These are phyloP conservation scores for Chlamydomonas schloesseri DNA, from an alignment of 139 green algal species.

Conservation along the genomic window DNA sequence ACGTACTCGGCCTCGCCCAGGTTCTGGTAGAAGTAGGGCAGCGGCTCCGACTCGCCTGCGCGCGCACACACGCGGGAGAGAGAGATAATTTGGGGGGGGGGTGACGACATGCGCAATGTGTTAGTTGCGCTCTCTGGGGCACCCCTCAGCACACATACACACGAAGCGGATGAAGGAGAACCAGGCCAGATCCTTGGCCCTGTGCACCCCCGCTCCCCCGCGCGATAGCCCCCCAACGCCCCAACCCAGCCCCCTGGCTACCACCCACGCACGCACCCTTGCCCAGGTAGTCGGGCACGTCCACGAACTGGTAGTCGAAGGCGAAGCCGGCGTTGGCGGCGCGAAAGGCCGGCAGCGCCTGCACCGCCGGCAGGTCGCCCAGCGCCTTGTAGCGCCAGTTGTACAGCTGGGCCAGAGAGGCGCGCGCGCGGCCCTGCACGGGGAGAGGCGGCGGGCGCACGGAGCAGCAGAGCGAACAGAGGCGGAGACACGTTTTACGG, in stretches of 20 bases:
- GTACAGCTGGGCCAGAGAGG: conserved; percentile 92
- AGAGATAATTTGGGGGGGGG: too few species aligned
- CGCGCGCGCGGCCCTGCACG: conserved; percentile 88
- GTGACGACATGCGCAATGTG: too few species aligned
- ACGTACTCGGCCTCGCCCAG: conserved; percentile 95
- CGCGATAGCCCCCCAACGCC: too few species aligned
- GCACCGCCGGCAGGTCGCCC: conserved; percentile 89
- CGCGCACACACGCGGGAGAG: too few species aligned
- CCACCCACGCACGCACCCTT: conserved; percentile 4
- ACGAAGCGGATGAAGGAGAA: too few species aligned
- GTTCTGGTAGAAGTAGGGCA: conserved; percentile 98
- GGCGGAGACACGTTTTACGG: too few species aligned
- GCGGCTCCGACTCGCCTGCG: conserved; percentile 83
- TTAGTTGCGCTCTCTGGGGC: too few species aligned
- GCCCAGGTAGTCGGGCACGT: conserved; percentile 90
- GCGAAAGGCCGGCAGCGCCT: conserved; percentile 52
- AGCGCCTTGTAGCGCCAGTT: conserved; percentile 96
- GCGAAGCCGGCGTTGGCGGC: conserved; percentile 92
- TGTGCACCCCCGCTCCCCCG: too few species aligned
- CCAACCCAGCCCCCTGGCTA: too few species aligned
- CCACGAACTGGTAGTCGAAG: conserved; percentile 94
- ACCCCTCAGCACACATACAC: too few species aligned
- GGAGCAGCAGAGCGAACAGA: background rate
- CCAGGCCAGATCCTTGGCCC: too few species aligned
- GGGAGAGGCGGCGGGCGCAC: background rate